Evolutionary conservation across 176 grass and related monocot species (phyloP).

Genomic region (Chloris gayana): DNA sequence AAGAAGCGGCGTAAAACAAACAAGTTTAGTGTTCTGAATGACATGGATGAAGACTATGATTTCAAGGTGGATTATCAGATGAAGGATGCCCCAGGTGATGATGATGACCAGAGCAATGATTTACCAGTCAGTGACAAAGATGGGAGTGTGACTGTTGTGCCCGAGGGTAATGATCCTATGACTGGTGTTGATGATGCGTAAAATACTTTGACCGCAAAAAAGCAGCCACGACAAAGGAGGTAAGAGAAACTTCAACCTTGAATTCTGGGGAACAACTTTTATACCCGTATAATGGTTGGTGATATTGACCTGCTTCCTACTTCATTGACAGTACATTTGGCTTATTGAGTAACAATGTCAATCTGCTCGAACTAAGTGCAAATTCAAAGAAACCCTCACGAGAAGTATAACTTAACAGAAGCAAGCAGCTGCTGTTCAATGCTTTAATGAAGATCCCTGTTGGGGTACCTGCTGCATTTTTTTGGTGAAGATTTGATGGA

Average conservation of each 20-base stretch:
- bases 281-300: slow-evolving; percentile 4
- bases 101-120: slow-evolving; percentile 28
- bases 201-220: slow-evolving; percentile 27
- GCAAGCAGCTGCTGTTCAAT: slow-evolving; percentile 33
- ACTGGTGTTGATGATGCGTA: slow-evolving; percentile 46
- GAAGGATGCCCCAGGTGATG: slow-evolving; percentile 41
- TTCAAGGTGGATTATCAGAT: slow-evolving; percentile 59
- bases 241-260: slow-evolving; percentile 13
- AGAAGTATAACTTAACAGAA: slow-evolving; percentile 19
- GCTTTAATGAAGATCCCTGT: too few relatives aligned
- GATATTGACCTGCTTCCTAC: slow-evolving; percentile 28
- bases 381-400: too few relatives aligned
- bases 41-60: slow-evolving; percentile 55
- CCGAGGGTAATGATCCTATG: slow-evolving; percentile 48
- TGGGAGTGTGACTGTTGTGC: slow-evolving; percentile 1
- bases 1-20: slow-evolving; percentile 50
- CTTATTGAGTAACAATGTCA: slow-evolving; percentile 66
- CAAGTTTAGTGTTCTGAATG: slow-evolving; percentile 37
- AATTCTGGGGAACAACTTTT: background rate
- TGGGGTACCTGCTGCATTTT: slow-evolving; percentile 36
- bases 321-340: slow-evolving; percentile 75
- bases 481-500: slow-evolving; percentile 33
- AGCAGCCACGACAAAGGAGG: slow-evolving; percentile 58
- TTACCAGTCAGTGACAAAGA: background rate
- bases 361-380: slow-evolving; percentile 71